Conservation (phyloP, 1,284 basidiomycete genomes). For the Volvariella surrecta region DNA sequence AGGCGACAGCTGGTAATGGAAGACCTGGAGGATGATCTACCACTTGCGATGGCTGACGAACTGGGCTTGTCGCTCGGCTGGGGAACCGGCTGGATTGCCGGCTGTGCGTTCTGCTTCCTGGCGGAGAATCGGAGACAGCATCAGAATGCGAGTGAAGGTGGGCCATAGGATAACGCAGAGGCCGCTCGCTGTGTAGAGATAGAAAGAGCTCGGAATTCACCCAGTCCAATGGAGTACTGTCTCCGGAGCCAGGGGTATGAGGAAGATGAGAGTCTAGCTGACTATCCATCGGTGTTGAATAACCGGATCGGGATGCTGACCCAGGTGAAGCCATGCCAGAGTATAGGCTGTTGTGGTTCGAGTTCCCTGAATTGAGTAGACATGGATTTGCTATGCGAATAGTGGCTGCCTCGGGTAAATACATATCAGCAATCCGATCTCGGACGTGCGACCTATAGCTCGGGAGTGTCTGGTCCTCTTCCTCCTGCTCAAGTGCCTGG, state of each 20-base stretch:
- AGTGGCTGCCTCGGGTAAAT: constrained; percentile 51
- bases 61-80: constrained; percentile 43
- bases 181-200: constrained; percentile 32
- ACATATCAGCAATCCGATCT: constrained; percentile 82
- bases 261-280: constrained; percentile 34
- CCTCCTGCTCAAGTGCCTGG: constrained; percentile 32
- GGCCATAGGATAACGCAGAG: constrained; percentile 10
- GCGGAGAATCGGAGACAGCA: constrained; percentile 5
- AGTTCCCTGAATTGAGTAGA: constrained; percentile 33
- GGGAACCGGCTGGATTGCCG: constrained; percentile 22
- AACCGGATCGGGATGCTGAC: constrained; percentile 18
- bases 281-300: constrained; percentile 18
- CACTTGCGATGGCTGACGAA: constrained; percentile 19
- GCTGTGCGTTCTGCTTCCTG: constrained; percentile 31
- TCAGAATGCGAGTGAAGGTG: constrained; percentile 8
- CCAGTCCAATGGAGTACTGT: constrained; percentile 57
- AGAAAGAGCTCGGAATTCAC: constrained; percentile 71
- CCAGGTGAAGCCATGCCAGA: too few relatives aligned
- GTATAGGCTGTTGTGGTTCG: constrained; percentile 14
- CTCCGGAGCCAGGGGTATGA: constrained; percentile 30
- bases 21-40: constrained; percentile 4
- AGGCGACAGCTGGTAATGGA: constrained; percentile 7
- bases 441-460: constrained; percentile 84
- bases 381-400: constrained; percentile 62
- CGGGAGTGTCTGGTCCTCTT: constrained; percentile 67